Evolutionary conservation across 1,284 basidiomycete genomes (phyloP), one percentile per base, ranked within the genome.

Genomic region (Sporisorium iseilematis-ciliati): DNA sequence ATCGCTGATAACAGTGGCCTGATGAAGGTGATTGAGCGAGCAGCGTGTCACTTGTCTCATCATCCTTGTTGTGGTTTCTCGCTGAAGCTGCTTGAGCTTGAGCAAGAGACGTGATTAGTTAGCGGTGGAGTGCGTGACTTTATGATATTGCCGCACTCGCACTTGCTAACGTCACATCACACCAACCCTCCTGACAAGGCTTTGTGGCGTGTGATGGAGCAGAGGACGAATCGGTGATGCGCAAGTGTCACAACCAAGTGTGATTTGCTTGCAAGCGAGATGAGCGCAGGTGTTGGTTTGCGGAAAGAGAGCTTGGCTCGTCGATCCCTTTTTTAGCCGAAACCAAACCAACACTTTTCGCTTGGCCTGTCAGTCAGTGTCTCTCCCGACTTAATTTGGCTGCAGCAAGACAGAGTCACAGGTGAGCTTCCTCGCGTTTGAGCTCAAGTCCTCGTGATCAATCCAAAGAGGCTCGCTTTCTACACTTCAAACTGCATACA

Each of bases 271-370:
- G 26, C n/a, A 10, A 29, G 26, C 26, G 46, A 29, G 43, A 46
- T 14, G 12, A 46, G 43, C 43, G 26, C 46, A 49, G 48, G 48
- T 49, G 48, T 49, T 49, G 48, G 29, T 26, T 49, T 48, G 12
- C 11, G 12, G 35, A 10, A 33, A 33, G 12, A 16, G 35, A 16
- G 10, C 33, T 16, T 14, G 6, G 4, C 21, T 12, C 45, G 45
- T 25, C 26, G 35, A 38, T 38, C 35, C 35, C 35, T 38, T 38
- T 14, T 38, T 29, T 48, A 31, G 48, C 48, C 48, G 48, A 49
- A 29, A 38, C 20, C 18, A 49, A 20, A 20, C 29, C 48, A 49
- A 49, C 48, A 49, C 48, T 49, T 48, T 48, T 48, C 11, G 33
- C 33, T 11, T 33, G 33, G n/a, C n/a, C n/a, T n/a, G n/a, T n/a